Evolutionary conservation across 2,329 filamentous ascomycete genomes (phyloP).

Genomic region (Dothistroma pini): DNA sequence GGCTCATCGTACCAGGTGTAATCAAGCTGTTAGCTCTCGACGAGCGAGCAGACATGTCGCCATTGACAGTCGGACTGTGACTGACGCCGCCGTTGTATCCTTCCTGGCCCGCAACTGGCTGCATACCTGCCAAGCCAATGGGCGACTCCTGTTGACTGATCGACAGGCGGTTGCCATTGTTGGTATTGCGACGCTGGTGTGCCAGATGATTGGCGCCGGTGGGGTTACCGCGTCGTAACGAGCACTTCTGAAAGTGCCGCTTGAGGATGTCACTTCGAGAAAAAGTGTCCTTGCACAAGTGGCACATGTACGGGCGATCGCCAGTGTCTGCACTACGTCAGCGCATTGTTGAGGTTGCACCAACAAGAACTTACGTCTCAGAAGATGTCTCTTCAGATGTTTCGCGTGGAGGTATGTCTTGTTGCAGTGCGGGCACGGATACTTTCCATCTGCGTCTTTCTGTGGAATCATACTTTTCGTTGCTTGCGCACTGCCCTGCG

Average conservation of each 20-base stretch:
- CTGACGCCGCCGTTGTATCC: slow-evolving; percentile 31
- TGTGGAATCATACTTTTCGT: slow-evolving; percentile 81
- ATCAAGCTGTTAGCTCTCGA: slow-evolving; percentile 50
- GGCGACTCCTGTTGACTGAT: slow-evolving; percentile 36
- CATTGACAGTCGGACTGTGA: slow-evolving; percentile 36
- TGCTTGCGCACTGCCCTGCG: slow-evolving; percentile 55
- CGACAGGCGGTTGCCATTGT: slow-evolving; percentile 40
- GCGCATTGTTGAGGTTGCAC: slow-evolving; percentile 15
- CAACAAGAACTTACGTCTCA: slow-evolving; percentile 73
- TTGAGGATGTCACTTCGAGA: slow-evolving; percentile 97
- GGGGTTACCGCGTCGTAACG: slow-evolving; percentile 90
- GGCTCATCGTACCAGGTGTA: slow-evolving; percentile 36
- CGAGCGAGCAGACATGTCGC: slow-evolving; percentile 45
- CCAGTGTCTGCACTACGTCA: slow-evolving; percentile 71
- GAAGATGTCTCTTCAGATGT: slow-evolving; percentile 91
- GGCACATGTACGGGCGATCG: slow-evolving; percentile 97
- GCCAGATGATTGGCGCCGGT: slow-evolving; percentile 92
- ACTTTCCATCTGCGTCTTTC: slow-evolving; percentile 97
- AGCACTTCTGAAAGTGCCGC: slow-evolving; percentile 99
- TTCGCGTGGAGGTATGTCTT: slow-evolving; percentile 98
- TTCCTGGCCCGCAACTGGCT: slow-evolving; percentile 31
- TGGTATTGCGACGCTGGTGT: slow-evolving; percentile 55
- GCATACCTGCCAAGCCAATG: slow-evolving; percentile 35
- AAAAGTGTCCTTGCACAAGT: slow-evolving; percentile 96
- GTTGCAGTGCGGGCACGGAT: slow-evolving; percentile 94